phyloP scores from a whole-genome alignment of 129 eudicot genomes.

The Flaveria linearis region DNA sequence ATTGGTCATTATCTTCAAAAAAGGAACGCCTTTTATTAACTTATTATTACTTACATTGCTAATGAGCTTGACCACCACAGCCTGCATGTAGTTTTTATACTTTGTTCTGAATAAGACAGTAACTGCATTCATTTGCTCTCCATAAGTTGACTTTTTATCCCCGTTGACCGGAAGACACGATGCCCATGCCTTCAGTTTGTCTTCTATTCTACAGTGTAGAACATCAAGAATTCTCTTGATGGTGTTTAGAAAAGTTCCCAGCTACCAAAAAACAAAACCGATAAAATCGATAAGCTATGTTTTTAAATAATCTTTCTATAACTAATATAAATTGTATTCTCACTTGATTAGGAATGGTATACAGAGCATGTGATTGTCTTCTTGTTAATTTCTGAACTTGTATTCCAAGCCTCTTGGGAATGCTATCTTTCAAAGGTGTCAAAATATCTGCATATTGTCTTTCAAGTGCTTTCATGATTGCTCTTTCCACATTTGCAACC shows the following conservation, averaged over 20 bases:
- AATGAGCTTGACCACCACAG: slow-evolving; percentile 69
- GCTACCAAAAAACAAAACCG: slow-evolving; percentile 40
- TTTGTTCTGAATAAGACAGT: slow-evolving; percentile 84
- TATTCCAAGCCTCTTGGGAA: slow-evolving; percentile 85
- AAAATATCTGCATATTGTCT: slow-evolving; percentile 81
- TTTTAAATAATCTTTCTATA: not conserved
- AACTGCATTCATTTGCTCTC: slow-evolving; percentile 87
- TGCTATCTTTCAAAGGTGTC: slow-evolving; percentile 83
- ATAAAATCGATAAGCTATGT: not conserved
- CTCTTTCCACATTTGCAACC: slow-evolving; percentile 87
- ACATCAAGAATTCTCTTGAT: slow-evolving; percentile 83
- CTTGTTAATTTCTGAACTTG: slow-evolving; percentile 89
- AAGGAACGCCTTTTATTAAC: not conserved
- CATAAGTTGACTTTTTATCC: slow-evolving; percentile 72
- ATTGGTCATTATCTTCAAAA: not conserved
- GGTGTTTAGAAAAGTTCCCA: slow-evolving; percentile 81
- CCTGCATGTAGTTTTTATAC: slow-evolving; percentile 88
- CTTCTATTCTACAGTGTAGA: slow-evolving; percentile 77
- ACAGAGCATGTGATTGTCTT: slow-evolving; percentile 71
- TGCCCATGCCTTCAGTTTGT: slow-evolving; percentile 84
- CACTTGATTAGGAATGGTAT: slow-evolving; percentile 68
- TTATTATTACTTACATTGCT: slow-evolving; percentile 59
- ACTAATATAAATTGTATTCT: slow-evolving; percentile 21
- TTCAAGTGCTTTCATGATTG: slow-evolving; percentile 77
- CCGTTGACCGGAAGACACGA: slow-evolving; percentile 63